These are phyloP conservation scores for Aspergillus sp. DNA, from an alignment of 2,329 filamentous ascomycete species.

Conservation along the genomic window DNA sequence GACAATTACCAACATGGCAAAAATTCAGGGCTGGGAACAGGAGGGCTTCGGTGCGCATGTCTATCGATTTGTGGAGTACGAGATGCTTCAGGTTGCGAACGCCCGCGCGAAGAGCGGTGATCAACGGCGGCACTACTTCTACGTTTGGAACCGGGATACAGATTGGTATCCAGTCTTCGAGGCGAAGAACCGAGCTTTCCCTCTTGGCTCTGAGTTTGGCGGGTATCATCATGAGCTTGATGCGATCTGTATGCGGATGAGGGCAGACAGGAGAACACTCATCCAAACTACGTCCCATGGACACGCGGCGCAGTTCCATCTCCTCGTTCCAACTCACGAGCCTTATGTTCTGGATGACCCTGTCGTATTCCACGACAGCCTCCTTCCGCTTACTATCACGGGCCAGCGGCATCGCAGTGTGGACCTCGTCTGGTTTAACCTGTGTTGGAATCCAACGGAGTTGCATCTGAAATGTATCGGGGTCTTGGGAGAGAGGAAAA, in stretches of 20 bases:
- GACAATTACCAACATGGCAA: slow-evolving; percentile 2
- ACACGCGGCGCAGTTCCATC: slow-evolving; percentile 4
- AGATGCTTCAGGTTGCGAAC: slow-evolving; percentile 1
- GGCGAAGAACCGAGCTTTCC: slow-evolving; percentile 1
- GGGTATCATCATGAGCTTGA: slow-evolving; percentile 3
- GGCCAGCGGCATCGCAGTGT: slow-evolving; percentile 2
- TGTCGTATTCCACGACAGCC: slow-evolving; percentile 1
- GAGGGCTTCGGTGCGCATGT: slow-evolving; percentile 5
- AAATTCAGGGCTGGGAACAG: slow-evolving; percentile 1
- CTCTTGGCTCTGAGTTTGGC: slow-evolving; percentile 3
- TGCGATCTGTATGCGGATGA: slow-evolving; percentile 3
- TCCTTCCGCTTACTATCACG: neutral
- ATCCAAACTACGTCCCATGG: slow-evolving; percentile 2
- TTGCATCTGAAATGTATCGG: slow-evolving; percentile 5
- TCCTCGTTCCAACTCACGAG: neutral
- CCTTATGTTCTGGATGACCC: neutral
- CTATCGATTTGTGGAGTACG: slow-evolving; percentile 3
- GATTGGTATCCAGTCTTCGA: slow-evolving; percentile 6
- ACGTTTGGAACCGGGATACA: slow-evolving; percentile 3
- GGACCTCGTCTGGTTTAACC: slow-evolving; percentile 3
- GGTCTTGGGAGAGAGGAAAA: neutral
- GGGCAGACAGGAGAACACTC: neutral
- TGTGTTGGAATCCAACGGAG: neutral
- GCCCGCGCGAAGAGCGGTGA: neutral
- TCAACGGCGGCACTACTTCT: neutral